Evolutionary conservation across 139 green algal genomes (phyloP), one percentile per base, ranked within the genome.

Genomic region (Axilococcus clingmanii): DNA sequence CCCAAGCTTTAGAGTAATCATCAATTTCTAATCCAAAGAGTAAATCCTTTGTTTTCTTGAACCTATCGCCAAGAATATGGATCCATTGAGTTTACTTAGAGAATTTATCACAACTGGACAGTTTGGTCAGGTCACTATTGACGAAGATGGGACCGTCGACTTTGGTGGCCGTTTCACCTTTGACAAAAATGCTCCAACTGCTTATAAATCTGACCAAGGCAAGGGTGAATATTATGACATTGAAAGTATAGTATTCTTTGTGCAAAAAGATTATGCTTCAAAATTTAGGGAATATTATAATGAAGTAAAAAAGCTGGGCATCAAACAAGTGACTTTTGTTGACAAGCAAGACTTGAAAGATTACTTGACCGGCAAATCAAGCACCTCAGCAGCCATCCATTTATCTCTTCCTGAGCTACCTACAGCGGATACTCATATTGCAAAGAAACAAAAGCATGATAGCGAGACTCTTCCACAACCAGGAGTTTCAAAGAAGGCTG

Each of bases 211-310:
- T 2, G 19, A 72, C 36, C 29, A 66, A 46, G 61, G 61, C 44
- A 72, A 71, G 46, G 61, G 53, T 15, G 44, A 44, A 3, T 72
- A 67, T 22, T 74, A 74, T 15, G 46, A 54, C 24, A 31, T 74
- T 22, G 44, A 43, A 24, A 52, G 34, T 19, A 44, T 74, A 30
- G 22, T 73, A 8, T 72, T 66, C 52, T 74, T 56, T 19, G 51
- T 40, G 11, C 40, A 41, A 40, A 47, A 54, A 27, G 40, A 20
- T 11, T 14, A 4, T 17, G 38, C 24, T 5, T 30, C 23, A 30
- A 66, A 61, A 43, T 72, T 52, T 42, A 23, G 19, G 5, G 63
- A 65, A 24, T 71, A 71, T 49, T 36, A 61, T 22, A 51, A 43
- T 34, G 48, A 40, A 30, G 63, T 55, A 11, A 28, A 23, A 25